Evolutionary conservation across 352 stramenopile genomes (phyloP).

Genomic region (Phytophthora colocasiae): DNA sequence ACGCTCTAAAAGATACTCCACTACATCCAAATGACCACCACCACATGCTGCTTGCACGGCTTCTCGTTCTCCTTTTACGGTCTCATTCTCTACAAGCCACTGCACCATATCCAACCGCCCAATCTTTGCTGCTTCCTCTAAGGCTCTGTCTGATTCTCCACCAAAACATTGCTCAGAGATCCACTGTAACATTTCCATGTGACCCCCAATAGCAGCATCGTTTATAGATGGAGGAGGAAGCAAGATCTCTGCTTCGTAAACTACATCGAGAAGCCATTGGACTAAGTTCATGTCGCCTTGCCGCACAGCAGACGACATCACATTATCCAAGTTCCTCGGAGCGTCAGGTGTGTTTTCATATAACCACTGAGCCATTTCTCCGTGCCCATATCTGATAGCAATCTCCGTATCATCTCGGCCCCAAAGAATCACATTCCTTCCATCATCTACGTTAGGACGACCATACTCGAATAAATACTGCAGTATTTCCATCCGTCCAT

Average conservation of each 20-base stretch:
- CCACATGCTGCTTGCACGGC: constrained; percentile 5
- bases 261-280: constrained; percentile 18
- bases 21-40: constrained; percentile 7
- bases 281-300: constrained; percentile 1
- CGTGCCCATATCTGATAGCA: constrained; percentile 8
- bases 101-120: constrained; percentile 13
- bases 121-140: constrained; percentile 8
- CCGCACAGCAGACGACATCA: constrained; percentile 6
- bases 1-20: constrained; percentile 9
- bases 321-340: constrained; percentile 1
- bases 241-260: constrained; percentile 7
- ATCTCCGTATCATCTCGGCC: constrained; percentile 23
- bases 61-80: not conserved
- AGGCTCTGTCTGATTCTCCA: constrained; percentile 1
- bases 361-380: constrained; percentile 14
- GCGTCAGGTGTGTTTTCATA: constrained; percentile 13
- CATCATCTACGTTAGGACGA: not conserved
- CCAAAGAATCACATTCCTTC: constrained; percentile 13
- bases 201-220: constrained; percentile 13
- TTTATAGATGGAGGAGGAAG: constrained; percentile 9
- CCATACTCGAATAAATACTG: constrained; percentile 14
- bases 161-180: constrained; percentile 9
- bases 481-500: constrained; percentile 17
- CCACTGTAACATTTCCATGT: constrained; percentile 22
- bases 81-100: constrained; percentile 9